These are phyloP conservation scores for Oxyria digyna DNA, from an alignment of 148 eudicot genomes.

Conservation along the genomic window DNA sequence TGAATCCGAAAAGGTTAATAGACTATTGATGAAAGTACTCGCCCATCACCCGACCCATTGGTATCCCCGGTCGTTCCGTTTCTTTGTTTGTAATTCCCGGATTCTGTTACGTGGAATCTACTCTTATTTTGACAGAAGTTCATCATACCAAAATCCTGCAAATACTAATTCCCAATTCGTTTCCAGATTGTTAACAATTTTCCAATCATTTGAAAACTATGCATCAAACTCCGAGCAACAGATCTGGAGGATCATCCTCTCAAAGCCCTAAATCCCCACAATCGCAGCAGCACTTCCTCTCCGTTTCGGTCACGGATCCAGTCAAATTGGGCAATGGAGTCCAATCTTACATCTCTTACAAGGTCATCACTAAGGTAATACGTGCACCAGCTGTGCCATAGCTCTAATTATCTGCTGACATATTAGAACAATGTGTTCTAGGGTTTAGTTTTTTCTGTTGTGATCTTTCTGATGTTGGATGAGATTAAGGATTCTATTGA, in stretches of 20 bases:
- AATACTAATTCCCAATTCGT: neutral
- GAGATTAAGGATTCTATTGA: neutral
- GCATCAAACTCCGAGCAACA: slow-evolving; percentile 40
- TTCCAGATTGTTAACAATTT: neutral
- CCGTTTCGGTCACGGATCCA: slow-evolving; percentile 87
- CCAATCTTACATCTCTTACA: slow-evolving; percentile 89
- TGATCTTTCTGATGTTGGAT: neutral
- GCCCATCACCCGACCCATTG: too few species aligned
- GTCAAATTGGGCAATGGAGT: slow-evolving; percentile 92
- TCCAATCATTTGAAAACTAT: neutral
- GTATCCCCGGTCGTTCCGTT: neutral
- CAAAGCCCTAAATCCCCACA: slow-evolving; percentile 82
- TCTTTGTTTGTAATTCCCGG: neutral
- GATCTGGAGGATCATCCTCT: slow-evolving; percentile 19
- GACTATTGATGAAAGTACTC: too few species aligned
- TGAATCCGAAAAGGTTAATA: too few species aligned
- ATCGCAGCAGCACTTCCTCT: slow-evolving; percentile 33
- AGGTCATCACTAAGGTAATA: slow-evolving; percentile 71
- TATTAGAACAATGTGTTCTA: neutral
- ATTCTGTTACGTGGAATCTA: neutral
- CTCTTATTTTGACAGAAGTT: neutral
- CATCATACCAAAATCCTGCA: neutral
- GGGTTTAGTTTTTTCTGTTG: neutral
- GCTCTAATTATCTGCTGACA: neutral
- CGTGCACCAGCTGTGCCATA: neutral